Evolutionary conservation across 2,329 filamentous ascomycete species (phyloP).

Genomic region (Rhynchosporium agropyri): DNA sequence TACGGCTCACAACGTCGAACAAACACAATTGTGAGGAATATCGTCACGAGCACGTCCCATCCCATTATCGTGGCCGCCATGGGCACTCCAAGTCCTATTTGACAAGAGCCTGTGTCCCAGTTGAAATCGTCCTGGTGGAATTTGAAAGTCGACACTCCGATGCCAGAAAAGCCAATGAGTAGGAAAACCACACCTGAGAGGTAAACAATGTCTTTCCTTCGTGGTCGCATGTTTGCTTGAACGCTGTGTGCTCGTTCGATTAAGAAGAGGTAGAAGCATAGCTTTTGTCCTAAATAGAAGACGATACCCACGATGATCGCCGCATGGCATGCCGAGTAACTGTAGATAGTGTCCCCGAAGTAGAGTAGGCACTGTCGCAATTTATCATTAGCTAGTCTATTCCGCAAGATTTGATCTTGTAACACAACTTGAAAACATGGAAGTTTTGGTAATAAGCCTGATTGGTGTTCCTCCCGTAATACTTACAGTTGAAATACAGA

Average conservation of each 20-base stretch:
- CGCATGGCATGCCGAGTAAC: conserved; percentile 13
- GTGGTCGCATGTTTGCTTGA: conserved; percentile 6
- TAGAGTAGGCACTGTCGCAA: conserved; percentile 13
- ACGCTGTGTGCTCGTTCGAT: conserved; percentile 21
- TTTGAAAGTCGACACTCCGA: conserved; percentile 10
- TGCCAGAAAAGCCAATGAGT: not conserved
- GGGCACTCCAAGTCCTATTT: conserved; percentile 7
- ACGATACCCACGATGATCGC: conserved; percentile 15
- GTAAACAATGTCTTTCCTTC: conserved; percentile 15
- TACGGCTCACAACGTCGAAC: conserved; percentile 15
- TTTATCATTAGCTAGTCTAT: not conserved
- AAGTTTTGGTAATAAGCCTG: not conserved
- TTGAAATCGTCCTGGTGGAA: conserved; percentile 9
- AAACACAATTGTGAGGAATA: conserved; percentile 19
- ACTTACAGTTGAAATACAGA: conserved; percentile 15
- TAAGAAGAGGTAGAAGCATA: conserved; percentile 20
- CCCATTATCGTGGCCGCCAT: conserved; percentile 5
- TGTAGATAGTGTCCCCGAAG: conserved; percentile 17
- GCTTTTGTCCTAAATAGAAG: conserved; percentile 26
- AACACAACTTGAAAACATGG: not conserved
- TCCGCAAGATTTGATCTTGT: not conserved
- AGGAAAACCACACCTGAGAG: conserved; percentile 16
- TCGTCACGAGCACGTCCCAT: conserved; percentile 20
- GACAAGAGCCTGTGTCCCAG: not conserved
- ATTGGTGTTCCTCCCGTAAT: too few relatives aligned